phyloP scores from a whole-genome alignment of 331 rosid species.

The Saraca asoca region DNA sequence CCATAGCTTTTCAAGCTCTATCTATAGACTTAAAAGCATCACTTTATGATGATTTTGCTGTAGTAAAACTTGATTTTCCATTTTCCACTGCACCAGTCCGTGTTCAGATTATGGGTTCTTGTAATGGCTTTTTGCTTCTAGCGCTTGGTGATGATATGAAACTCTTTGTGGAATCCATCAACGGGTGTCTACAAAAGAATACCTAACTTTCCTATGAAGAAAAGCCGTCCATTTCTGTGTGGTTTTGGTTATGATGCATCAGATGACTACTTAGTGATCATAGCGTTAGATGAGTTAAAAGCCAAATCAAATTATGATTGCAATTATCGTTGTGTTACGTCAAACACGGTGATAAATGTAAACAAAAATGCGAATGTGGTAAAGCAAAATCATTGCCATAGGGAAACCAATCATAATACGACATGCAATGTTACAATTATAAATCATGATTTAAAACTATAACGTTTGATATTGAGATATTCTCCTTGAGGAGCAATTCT shows the following conservation, averaged over 20 bases:
- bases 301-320: background rate
- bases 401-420: background rate
- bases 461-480: background rate
- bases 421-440: background rate
- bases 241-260: background rate
- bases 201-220: background rate
- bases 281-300: background rate
- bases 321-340: background rate
- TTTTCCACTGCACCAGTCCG: fast-evolving
- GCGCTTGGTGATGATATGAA: background rate
- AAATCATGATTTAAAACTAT: no score
- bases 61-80: background rate
- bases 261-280: background rate
- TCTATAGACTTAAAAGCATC: slow-evolving; percentile 26
- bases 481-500: background rate
- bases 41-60: background rate
- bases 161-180: background rate
- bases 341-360: background rate
- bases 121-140: slow-evolving; percentile 35
- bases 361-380: background rate
- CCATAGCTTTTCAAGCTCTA: background rate
- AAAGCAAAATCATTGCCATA: no score
- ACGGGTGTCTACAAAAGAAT: background rate
- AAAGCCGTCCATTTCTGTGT: background rate
- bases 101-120: slow-evolving; percentile 9